Conservation (phyloP, 2,329 filamentous ascomycete genomes). For the Dactylellina sp. region DNA sequence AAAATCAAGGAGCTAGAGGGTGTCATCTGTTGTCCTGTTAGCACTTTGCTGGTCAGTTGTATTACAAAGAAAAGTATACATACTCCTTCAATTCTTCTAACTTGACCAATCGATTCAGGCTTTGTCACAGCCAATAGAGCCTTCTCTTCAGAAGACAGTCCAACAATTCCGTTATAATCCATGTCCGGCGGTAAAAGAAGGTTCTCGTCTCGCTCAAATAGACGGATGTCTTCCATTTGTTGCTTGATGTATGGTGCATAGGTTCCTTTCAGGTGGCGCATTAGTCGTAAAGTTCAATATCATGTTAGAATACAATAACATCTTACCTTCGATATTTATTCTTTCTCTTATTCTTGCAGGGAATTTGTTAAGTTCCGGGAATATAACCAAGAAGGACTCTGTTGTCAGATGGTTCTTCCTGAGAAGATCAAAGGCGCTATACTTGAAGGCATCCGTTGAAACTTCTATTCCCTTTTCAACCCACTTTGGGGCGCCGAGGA, state of each 20-base stretch:
- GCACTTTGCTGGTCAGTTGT: neutral
- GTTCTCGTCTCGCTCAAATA: conserved; percentile 80
- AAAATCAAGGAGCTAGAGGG: conserved; percentile 69
- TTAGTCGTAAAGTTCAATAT: conserved; percentile 6
- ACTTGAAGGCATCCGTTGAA: conserved; percentile 73
- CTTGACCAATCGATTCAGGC: conserved; percentile 90
- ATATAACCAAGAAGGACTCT: conserved; percentile 69
- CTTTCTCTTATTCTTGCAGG: conserved; percentile 73
- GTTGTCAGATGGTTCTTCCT: conserved; percentile 72
- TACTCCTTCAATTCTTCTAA: conserved; percentile 83
- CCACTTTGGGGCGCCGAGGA: conserved; percentile 75
- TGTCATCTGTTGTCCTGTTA: conserved; percentile 65
- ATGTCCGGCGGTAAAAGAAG: conserved; percentile 78
- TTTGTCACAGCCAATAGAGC: conserved; percentile 75
- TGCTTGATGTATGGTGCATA: conserved; percentile 88
- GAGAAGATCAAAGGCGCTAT: conserved; percentile 83
- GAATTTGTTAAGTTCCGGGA: conserved; percentile 72
- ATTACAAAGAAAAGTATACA: neutral
- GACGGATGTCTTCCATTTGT: conserved; percentile 75
- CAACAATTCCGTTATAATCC: conserved; percentile 77
- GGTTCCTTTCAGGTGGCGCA: conserved; percentile 61
- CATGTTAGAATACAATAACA: neutral
- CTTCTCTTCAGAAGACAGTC: conserved; percentile 83
- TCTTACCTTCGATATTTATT: conserved; percentile 79
- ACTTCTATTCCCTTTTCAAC: conserved; percentile 76